These are phyloP conservation scores for Moringa oleifera DNA, from an alignment of 345 rosid genomes.

Conservation along the genomic window DNA sequence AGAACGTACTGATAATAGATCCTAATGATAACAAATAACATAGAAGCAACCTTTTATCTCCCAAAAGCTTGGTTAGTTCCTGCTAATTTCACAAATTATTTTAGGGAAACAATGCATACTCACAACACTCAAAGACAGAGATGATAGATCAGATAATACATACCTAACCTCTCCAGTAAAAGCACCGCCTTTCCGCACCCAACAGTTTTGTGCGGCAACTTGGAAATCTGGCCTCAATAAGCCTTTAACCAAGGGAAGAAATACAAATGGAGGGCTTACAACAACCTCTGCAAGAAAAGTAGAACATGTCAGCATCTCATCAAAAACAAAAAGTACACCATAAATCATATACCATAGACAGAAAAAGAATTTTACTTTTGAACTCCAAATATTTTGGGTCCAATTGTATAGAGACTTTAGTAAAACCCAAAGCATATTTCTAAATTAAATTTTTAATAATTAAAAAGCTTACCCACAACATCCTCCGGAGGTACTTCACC, in stretches of 20 bases:
- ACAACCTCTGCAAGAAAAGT: constrained; percentile 47
- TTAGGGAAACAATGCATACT: background rate
- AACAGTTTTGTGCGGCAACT: constrained; percentile 67
- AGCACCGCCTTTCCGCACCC: constrained; percentile 73
- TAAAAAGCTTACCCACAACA: constrained; percentile 41
- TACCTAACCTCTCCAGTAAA: constrained; percentile 70
- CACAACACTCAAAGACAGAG: too few species aligned
- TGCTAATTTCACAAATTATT: background rate
- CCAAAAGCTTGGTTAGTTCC: background rate
- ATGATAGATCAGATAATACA: constrained; percentile 4
- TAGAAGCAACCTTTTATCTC: background rate
- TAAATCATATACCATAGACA: too few species aligned
- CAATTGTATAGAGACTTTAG: too few species aligned
- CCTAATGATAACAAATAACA: background rate
- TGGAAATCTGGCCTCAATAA: constrained; percentile 48
- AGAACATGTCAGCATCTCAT: background rate
- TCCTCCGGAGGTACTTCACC: constrained; percentile 66
- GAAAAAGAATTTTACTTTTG: too few species aligned
- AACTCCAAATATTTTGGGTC: too few species aligned
- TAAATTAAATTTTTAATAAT: background rate
- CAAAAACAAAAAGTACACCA: background rate
- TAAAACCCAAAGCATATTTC: background rate
- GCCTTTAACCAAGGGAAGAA: constrained; percentile 42
- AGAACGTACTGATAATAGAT: background rate
- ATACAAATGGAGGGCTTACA: constrained; percentile 70